phyloP scores from a whole-genome alignment of 257 asterid species.

The Ajuga chamaepitys region DNA sequence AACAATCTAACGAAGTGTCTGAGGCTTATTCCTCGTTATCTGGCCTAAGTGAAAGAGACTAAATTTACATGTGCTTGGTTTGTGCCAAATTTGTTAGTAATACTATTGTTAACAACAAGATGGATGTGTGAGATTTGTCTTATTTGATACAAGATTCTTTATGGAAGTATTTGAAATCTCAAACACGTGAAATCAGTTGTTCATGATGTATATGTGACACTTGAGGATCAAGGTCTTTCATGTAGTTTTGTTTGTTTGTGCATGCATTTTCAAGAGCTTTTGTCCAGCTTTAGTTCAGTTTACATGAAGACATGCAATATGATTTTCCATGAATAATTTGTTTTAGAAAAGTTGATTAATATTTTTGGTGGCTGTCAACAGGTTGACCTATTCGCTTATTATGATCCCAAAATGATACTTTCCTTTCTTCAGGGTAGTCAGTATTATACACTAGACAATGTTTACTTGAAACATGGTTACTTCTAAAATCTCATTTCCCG shows the following conservation, averaged over 20 bases:
- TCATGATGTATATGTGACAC: not conserved
- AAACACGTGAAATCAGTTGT: no score
- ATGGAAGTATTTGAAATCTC: no score
- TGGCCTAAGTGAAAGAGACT: slow-evolving; percentile 13
- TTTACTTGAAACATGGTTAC: slow-evolving; percentile 16
- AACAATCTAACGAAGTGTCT: slow-evolving; percentile 18
- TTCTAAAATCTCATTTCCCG: not conserved
- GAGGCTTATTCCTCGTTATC: slow-evolving; percentile 62
- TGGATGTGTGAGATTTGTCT: no score
- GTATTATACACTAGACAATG: slow-evolving; percentile 97
- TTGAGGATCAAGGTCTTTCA: not conserved
- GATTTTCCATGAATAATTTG: slow-evolving; percentile 1
- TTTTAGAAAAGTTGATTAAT: slow-evolving; percentile 11
- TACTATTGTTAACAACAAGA: no score
- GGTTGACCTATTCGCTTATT: slow-evolving; percentile 98
- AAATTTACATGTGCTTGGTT: no score
- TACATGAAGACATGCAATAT: not conserved
- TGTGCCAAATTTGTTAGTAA: no score
- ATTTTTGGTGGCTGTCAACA: slow-evolving; percentile 23
- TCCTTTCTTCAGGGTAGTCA: slow-evolving; percentile 95
- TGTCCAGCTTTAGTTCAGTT: not conserved
- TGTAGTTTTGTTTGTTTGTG: not conserved
- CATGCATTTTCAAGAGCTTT: slow-evolving; percentile 1
- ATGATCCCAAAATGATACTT: slow-evolving; percentile 81
- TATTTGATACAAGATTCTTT: no score